Evolutionary conservation across 345 rosid genomes (phyloP).

Genomic region (Diplotaxis tenuifolia): DNA sequence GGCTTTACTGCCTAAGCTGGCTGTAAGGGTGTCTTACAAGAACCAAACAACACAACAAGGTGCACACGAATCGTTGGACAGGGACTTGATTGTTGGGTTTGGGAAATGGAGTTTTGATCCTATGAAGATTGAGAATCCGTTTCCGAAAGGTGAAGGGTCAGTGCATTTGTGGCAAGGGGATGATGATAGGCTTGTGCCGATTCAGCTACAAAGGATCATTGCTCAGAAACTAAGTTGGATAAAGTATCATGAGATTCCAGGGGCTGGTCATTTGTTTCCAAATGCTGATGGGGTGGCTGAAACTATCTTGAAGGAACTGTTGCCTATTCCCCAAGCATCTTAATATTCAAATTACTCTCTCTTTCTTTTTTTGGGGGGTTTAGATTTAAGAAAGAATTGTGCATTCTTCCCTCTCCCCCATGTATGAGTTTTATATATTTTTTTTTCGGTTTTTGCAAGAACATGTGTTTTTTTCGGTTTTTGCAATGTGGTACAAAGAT

Average conservation of each 20-base stretch:
- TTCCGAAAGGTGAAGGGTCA: slow-evolving; percentile 47
- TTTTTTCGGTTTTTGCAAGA: no score
- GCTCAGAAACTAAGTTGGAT: slow-evolving; percentile 57
- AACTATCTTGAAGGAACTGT: slow-evolving; percentile 44
- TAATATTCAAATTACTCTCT: not conserved
- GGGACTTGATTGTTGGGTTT: slow-evolving; percentile 47
- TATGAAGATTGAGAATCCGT: slow-evolving; percentile 48
- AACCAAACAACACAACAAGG: slow-evolving; percentile 51
- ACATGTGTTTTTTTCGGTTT: no score
- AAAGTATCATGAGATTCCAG: slow-evolving; percentile 51
- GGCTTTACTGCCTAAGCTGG: slow-evolving; percentile 27
- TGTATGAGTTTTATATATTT: no score
- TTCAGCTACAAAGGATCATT: slow-evolving; percentile 50
- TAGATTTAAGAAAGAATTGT: not conserved
- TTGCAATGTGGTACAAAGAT: not conserved
- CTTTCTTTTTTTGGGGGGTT: not conserved
- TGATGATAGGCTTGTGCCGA: slow-evolving; percentile 52
- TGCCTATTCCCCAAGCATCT: slow-evolving; percentile 42
- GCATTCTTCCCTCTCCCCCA: not conserved
- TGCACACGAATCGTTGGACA: slow-evolving; percentile 47
- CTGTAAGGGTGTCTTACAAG: slow-evolving; percentile 45
- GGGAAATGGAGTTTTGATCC: slow-evolving; percentile 64
- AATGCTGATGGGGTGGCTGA: slow-evolving; percentile 41
- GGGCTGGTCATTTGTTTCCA: slow-evolving; percentile 61
- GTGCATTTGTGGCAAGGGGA: slow-evolving; percentile 71